A percentile compares a stretch with the other conserved stretches of the same genome.
Conservation (phyloP, 176 grass and related monocot species). For the Phyllostachys edulis region DNA sequence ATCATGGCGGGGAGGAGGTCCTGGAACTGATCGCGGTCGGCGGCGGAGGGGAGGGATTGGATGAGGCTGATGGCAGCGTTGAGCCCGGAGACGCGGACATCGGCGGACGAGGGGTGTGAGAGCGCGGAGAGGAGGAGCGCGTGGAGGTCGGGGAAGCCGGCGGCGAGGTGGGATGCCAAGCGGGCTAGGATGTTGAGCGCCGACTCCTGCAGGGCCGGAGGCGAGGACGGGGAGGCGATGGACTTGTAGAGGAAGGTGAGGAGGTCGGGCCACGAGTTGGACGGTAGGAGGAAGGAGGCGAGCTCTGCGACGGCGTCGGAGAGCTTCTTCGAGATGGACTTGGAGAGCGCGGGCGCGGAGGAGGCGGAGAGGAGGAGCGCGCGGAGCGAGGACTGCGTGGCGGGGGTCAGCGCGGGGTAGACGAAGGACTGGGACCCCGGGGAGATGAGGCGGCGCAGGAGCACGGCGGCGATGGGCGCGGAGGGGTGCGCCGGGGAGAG, state of each 20-base stretch:
- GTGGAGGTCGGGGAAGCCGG: conserved; percentile 73
- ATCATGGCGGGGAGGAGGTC: conserved; percentile 96
- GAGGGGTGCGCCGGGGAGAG: conserved; percentile 52
- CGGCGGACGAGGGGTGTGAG: conserved; percentile 67
- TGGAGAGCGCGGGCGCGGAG: conserved; percentile 34
- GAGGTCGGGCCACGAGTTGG: conserved; percentile 64
- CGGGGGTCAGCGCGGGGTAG: conserved; percentile 54
- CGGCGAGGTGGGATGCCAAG: conserved; percentile 60
- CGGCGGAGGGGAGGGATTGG: conserved; percentile 63
- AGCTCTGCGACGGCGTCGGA: conserved; percentile 86
- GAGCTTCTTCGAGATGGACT: conserved; percentile 80
- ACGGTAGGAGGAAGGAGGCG: conserved; percentile 63
- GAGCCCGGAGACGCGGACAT: conserved; percentile 82
- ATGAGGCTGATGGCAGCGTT: conserved; percentile 80
- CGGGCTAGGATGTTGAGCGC: conserved; percentile 75
- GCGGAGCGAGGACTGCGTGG: conserved; percentile 67
- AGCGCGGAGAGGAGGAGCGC: conserved; percentile 65
- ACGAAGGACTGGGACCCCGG: conserved; percentile 37
- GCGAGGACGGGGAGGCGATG: conserved; percentile 57
- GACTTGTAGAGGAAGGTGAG: conserved; percentile 89
- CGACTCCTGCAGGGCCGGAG: conserved; percentile 68
- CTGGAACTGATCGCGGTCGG: conserved; percentile 65
- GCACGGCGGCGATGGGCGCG: conserved; percentile 55
- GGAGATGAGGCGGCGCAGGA: conserved; percentile 60
- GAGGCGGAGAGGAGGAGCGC: conserved; percentile 72